Conservation (phyloP, 164 flowering plant species). For the Nelumbo lutea region DNA sequence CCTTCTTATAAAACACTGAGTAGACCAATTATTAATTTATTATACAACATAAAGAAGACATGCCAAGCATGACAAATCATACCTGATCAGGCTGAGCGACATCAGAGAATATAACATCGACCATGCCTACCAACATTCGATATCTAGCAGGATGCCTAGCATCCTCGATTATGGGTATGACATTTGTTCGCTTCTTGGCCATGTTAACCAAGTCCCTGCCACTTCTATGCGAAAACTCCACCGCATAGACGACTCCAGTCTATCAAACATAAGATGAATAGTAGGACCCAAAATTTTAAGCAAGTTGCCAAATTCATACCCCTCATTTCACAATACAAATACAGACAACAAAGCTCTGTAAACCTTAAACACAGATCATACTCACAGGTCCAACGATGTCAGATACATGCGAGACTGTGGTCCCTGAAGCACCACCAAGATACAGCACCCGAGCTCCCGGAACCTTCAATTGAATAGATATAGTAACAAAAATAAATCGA, state of each 20-base stretch:
- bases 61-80: conserved; percentile 7
- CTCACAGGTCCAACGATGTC: conserved; percentile 98
- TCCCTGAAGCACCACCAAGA: conserved; percentile 97
- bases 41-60: no score
- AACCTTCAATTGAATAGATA: conserved; percentile 29
- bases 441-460: conserved; percentile 87
- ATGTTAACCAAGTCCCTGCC: conserved; percentile 96
- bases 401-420: conserved; percentile 96
- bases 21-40: no score
- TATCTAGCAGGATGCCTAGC: conserved; percentile 96
- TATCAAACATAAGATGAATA: conserved; percentile 17
- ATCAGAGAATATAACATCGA: conserved; percentile 85
- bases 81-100: conserved; percentile 99
- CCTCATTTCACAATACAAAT: background rate
- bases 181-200: conserved; percentile 95
- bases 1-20: no score
- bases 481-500: background rate
- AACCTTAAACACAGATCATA: background rate
- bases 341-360: background rate
- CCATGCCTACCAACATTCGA: conserved; percentile 95
- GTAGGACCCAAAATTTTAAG: background rate
- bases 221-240: conserved; percentile 97
- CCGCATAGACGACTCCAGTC: conserved; percentile 88
- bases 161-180: conserved; percentile 90
- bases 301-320: background rate